Conservation (phyloP, 2,329 filamentous ascomycete species). For the Fusarium penzigii region DNA sequence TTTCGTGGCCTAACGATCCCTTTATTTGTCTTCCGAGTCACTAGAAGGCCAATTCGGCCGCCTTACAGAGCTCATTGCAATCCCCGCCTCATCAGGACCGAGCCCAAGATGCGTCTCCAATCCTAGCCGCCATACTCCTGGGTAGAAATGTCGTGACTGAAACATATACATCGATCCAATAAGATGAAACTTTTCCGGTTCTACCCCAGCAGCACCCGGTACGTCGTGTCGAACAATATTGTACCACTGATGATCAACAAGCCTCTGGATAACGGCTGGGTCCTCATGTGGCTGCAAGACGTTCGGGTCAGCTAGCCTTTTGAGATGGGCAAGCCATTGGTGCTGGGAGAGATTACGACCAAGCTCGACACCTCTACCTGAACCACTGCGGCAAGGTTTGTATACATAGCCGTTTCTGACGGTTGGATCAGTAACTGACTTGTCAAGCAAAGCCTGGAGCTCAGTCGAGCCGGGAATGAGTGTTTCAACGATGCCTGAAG, state of each 20-base stretch:
- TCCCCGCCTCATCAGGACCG: conserved; percentile 5
- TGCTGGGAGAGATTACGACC: conserved; percentile 8
- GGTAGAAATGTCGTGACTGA: conserved; percentile 3
- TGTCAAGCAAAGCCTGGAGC: neutral
- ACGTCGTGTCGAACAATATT: conserved; percentile 16
- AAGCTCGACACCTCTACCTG: conserved; percentile 11
- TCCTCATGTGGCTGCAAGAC: conserved; percentile 6
- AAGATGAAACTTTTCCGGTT: conserved; percentile 13
- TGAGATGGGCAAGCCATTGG: conserved; percentile 6
- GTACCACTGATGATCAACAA: conserved; percentile 16
- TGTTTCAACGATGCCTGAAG: conserved; percentile 4
- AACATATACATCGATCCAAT: conserved; percentile 19
- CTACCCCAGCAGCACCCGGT: conserved; percentile 3
- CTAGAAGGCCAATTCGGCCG: conserved; percentile 10
- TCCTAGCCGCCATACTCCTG: conserved; percentile 9
- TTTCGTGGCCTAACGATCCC: too few species aligned
- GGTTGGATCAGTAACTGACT: neutral
- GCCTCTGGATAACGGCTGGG: conserved; percentile 13
- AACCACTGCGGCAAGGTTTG: conserved; percentile 15
- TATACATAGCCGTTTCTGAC: conserved; percentile 5
- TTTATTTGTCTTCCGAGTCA: too few species aligned
- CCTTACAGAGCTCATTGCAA: conserved; percentile 12
- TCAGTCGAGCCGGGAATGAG: conserved; percentile 8
- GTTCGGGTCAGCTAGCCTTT: conserved; percentile 4
- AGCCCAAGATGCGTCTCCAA: conserved; percentile 16